Conservation (phyloP, 1,139 yeast genomes). For the Scheffersomyces quercinus region DNA sequence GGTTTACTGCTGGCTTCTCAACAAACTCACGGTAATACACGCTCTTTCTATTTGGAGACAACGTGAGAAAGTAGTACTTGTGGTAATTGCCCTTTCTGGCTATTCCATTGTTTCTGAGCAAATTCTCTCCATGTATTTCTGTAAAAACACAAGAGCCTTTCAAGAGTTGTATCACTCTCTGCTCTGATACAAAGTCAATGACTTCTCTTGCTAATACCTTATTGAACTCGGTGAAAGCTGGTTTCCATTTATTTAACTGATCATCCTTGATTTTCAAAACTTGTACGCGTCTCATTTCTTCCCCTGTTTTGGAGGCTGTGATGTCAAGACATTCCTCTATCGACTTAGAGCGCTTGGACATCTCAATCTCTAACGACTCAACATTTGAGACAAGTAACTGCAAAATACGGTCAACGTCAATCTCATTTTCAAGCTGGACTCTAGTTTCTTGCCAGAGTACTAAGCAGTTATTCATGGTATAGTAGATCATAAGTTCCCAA, state of each 20-base stretch:
- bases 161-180: conserved; percentile 68
- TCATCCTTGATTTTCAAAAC: conserved; percentile 41
- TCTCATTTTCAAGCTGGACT: conserved; percentile 45
- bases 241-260: conserved; percentile 34
- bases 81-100: conserved; percentile 19
- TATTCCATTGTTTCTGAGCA: conserved; percentile 26
- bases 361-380: conserved; percentile 30
- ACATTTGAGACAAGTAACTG: conserved; percentile 38
- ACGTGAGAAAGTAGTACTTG: conserved; percentile 55
- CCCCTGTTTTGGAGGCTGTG: conserved; percentile 46
- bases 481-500: conserved; percentile 58
- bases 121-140: conserved; percentile 55
- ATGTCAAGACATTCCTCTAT: conserved; percentile 48
- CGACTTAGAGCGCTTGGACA: conserved; percentile 21
- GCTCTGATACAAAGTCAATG: conserved; percentile 74
- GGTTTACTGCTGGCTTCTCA: conserved; percentile 47
- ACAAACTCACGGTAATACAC: conserved; percentile 63
- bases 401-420: conserved; percentile 53
- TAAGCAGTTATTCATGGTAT: conserved; percentile 57
- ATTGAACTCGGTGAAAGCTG: conserved; percentile 49
- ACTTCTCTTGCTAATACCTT: conserved; percentile 58
- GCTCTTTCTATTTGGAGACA: conserved; percentile 71
- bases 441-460: conserved; percentile 69
- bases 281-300: conserved; percentile 58
- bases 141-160: conserved; percentile 86